Percentiles rank a stretch among this genome's conserved stretches.
Evolutionary conservation across 139 green algal species (phyloP).

Genomic region (Volvox reticuliferus): DNA sequence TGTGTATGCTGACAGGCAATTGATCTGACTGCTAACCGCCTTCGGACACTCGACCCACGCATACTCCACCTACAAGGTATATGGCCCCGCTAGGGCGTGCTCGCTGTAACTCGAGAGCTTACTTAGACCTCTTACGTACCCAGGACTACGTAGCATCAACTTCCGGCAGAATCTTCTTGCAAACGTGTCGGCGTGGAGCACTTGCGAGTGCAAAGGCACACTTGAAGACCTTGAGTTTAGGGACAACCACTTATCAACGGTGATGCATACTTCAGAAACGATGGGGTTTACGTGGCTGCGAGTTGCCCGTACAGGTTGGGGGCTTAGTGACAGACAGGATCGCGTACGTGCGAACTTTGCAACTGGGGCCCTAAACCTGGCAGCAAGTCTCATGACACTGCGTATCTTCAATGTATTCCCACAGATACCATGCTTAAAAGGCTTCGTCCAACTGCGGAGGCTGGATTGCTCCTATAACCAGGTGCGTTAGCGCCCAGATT

Average conservation of each 20-base stretch:
- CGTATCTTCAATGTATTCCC: neutral
- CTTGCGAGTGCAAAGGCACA: constrained; percentile 36
- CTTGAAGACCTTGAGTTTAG: constrained; percentile 85
- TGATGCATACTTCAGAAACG: neutral
- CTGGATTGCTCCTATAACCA: constrained; percentile 94
- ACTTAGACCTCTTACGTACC: neutral
- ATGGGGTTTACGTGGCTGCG: neutral
- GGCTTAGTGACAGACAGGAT: too few relatives aligned
- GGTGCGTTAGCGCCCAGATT: constrained; percentile 41
- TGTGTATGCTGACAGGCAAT: constrained; percentile 64
- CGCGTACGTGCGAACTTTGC: too few relatives aligned
- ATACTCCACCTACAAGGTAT: constrained; percentile 80
- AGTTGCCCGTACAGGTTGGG: neutral
- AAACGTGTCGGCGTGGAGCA: constrained; percentile 47
- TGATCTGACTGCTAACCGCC: constrained; percentile 89
- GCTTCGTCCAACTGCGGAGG: constrained; percentile 69
- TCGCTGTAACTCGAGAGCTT: neutral
- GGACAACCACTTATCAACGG: constrained; percentile 83
- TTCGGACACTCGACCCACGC: constrained; percentile 76
- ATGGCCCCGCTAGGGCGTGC: neutral
- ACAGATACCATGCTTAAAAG: constrained; percentile 76
- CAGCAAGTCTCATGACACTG: too few relatives aligned
- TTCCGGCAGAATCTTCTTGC: constrained; percentile 91
- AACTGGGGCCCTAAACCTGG: too few relatives aligned
- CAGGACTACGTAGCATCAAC: constrained; percentile 81